Conservation (phyloP, 805 yeast species). For the Cyberlindnera mycetangii region DNA sequence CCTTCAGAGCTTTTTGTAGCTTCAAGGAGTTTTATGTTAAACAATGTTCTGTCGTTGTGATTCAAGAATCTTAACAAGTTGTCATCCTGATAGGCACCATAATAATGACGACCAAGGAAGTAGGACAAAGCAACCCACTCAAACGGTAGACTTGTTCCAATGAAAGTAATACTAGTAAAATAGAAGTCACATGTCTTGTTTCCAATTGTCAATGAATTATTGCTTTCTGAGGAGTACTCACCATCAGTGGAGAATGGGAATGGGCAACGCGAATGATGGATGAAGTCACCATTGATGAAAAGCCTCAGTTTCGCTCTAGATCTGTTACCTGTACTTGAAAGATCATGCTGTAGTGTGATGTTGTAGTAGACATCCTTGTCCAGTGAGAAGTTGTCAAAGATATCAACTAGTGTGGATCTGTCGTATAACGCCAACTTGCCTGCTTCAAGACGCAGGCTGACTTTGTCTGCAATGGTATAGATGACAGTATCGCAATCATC, state of each 20-base stretch:
- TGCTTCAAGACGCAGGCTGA: constrained; percentile 30
- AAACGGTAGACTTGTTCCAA: constrained; percentile 35
- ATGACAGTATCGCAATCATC: constrained; percentile 29
- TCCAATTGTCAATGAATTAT: constrained; percentile 16
- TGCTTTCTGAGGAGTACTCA: constrained; percentile 1
- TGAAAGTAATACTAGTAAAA: constrained; percentile 35
- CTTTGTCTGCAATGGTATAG: constrained; percentile 22
- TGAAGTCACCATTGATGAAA: constrained; percentile 18
- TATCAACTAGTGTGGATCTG: constrained; percentile 8
- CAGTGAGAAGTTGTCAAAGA: constrained; percentile 19
- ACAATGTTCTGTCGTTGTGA: constrained; percentile 34
- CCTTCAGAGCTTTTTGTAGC: constrained; percentile 25
- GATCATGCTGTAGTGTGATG: constrained; percentile 20
- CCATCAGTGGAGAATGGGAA: constrained; percentile 16
- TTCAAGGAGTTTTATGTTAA: constrained; percentile 36
- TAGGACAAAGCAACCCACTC: constrained; percentile 54
- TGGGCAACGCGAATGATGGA: constrained; percentile 22
- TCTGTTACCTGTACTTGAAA: constrained; percentile 11
- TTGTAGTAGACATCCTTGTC: constrained; percentile 20
- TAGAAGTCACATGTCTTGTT: constrained; percentile 14
- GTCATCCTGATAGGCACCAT: constrained; percentile 40
- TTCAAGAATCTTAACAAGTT: constrained; percentile 39
- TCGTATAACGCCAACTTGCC: constrained; percentile 30
- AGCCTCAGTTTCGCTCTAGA: constrained; percentile 19
- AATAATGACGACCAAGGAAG: constrained; percentile 48